Evolutionary conservation across 2,329 filamentous ascomycete species (phyloP).

Genomic region (Colletotrichum eleusines): DNA sequence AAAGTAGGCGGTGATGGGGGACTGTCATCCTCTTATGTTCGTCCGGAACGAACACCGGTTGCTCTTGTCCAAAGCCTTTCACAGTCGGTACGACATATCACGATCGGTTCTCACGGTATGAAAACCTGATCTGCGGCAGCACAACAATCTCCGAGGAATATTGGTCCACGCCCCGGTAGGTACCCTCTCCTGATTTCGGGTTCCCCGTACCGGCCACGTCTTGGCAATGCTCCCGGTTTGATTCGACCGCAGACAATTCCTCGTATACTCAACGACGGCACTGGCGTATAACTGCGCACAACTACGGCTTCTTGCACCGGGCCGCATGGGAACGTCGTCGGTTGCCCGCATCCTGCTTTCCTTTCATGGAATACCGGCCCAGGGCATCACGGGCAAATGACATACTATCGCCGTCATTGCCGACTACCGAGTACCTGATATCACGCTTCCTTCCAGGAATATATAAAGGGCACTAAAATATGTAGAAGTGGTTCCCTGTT

Average conservation of each 20-base stretch:
- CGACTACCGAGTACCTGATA: no score
- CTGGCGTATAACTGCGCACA: constrained; percentile 10
- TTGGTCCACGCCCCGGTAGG: constrained; percentile 4
- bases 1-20: neutral
- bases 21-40: no score
- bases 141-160: constrained; percentile 28
- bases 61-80: neutral
- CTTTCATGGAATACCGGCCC: neutral
- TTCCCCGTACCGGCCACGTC: neutral
- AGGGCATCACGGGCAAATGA: constrained; percentile 3
- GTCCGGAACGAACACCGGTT: neutral
- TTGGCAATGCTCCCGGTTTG: neutral
- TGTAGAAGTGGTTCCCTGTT: no score
- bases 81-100: neutral
- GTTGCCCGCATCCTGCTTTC: constrained; percentile 19
- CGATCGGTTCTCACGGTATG: neutral
- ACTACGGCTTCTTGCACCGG: constrained; percentile 29
- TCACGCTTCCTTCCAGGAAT: neutral
- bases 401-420: neutral
- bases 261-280: constrained; percentile 10
- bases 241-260: neutral
- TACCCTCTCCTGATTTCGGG: constrained; percentile 20
- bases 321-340: constrained; percentile 28
- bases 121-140: constrained; percentile 3
- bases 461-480: neutral